A percentile compares a stretch with the other conserved stretches of the same genome.
These are phyloP conservation scores for Calonectria leucothoes DNA, from an alignment of 2,329 filamentous ascomycete genomes.

Conservation along the genomic window DNA sequence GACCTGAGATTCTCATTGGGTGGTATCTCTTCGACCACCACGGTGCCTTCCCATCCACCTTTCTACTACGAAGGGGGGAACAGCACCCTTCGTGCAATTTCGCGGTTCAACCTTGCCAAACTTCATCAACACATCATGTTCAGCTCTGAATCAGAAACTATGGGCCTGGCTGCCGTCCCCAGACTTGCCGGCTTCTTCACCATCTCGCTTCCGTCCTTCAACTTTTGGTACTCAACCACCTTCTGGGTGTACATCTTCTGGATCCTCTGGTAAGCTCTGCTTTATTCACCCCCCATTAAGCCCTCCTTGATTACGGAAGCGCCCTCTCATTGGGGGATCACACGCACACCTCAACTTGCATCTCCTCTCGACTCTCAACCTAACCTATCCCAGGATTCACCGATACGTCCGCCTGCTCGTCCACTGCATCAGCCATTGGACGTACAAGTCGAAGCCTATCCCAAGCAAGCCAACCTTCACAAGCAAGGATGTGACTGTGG, in stretches of 20 bases:
- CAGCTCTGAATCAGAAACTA: constrained; percentile 27
- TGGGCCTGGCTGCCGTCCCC: constrained; percentile 25
- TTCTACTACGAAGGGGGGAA: constrained; percentile 27
- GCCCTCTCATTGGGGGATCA: not conserved
- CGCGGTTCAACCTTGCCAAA: constrained; percentile 28
- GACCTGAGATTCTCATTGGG: constrained; percentile 17
- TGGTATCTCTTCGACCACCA: constrained; percentile 18
- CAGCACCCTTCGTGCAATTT: constrained; percentile 31
- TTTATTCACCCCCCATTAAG: not conserved
- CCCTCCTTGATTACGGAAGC: not conserved
- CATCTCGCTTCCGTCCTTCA: constrained; percentile 37
- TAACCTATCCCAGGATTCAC: constrained; percentile 73
- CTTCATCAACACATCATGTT: constrained; percentile 34
- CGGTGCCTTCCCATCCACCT: constrained; percentile 27
- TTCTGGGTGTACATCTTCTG: constrained; percentile 61
- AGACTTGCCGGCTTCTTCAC: constrained; percentile 31
- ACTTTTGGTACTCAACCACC: constrained; percentile 55
- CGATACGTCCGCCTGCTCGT: constrained; percentile 88
- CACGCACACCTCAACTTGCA: not conserved
- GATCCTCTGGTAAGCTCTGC: constrained; percentile 58
- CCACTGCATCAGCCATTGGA: constrained; percentile 87
- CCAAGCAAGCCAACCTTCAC: constrained; percentile 84
- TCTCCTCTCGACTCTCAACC: constrained; percentile 12
- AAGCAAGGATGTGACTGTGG: constrained; percentile 88
- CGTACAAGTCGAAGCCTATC: constrained; percentile 86